These are phyloP conservation scores for Fusarium temperatum DNA, from an alignment of 2,329 filamentous ascomycete genomes.

Conservation along the genomic window DNA sequence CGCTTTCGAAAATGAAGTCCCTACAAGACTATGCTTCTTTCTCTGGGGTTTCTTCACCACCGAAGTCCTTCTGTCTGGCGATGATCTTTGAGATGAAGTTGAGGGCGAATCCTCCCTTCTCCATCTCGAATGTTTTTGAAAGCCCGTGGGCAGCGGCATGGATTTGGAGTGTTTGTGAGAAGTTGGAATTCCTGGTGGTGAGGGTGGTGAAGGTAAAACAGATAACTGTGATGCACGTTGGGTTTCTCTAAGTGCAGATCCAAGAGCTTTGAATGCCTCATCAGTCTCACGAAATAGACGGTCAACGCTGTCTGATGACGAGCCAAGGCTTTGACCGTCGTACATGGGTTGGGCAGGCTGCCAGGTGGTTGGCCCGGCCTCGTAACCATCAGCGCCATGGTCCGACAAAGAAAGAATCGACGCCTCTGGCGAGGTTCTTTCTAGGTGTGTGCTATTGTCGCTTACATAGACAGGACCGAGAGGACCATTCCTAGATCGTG, in stretches of 20 bases:
- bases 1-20: conserved; percentile 17
- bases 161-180: conserved; percentile 34
- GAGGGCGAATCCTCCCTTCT: conserved; percentile 20
- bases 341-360: conserved; percentile 16
- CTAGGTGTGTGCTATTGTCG: conserved; percentile 7
- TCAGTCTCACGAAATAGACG: conserved; percentile 61
- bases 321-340: conserved; percentile 27
- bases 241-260: conserved; percentile 52
- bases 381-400: conserved; percentile 18
- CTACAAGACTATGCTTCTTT: conserved; percentile 46
- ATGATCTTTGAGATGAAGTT: conserved; percentile 17
- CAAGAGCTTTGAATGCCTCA: conserved; percentile 59
- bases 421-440: conserved; percentile 8
- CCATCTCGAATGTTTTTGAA: conserved; percentile 23
- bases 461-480: not conserved
- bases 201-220: conserved; percentile 23
- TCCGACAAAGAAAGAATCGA: conserved; percentile 40
- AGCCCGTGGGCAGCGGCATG: conserved; percentile 37
- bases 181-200: conserved; percentile 21
- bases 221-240: conserved; percentile 25
- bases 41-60: conserved; percentile 55
- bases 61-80: conserved; percentile 44
- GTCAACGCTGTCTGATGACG: conserved; percentile 51
- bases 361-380: conserved; percentile 19
- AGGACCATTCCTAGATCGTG: conserved; percentile 33